phyloP scores from a whole-genome alignment of 2,329 filamentous ascomycete genomes.

The Venturiaceae sp. region DNA sequence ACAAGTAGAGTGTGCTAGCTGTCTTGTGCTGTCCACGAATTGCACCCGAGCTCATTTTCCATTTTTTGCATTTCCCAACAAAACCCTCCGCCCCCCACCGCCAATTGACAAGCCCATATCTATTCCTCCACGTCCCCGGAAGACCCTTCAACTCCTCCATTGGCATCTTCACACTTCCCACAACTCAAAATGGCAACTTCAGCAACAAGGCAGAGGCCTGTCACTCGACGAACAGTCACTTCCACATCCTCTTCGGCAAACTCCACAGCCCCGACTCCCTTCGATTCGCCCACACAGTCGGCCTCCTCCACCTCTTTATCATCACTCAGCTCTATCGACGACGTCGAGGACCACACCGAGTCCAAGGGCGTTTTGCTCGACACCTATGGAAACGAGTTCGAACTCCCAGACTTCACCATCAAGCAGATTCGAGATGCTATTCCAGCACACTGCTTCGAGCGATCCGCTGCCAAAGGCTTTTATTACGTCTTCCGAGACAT shows the following conservation, averaged over 20 bases:
- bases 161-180: neutral
- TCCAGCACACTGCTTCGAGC: slow-evolving; percentile 92
- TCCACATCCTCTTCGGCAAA: slow-evolving; percentile 42
- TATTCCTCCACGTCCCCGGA: neutral
- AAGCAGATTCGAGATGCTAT: slow-evolving; percentile 96
- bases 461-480: slow-evolving; percentile 66
- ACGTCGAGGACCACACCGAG: slow-evolving; percentile 21
- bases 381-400: slow-evolving; percentile 90
- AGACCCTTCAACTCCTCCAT: neutral
- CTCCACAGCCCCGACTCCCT: slow-evolving; percentile 45
- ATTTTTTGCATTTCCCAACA: neutral
- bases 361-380: slow-evolving; percentile 61
- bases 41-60: neutral
- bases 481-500: slow-evolving; percentile 80
- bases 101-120: neutral
- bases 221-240: slow-evolving; percentile 35
- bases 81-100: neutral
- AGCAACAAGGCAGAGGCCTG: slow-evolving; percentile 11
- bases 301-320: slow-evolving; percentile 85
- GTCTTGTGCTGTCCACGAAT: neutral
- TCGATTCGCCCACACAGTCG: slow-evolving; percentile 52
- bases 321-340: slow-evolving; percentile 63
- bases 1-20: neutral
- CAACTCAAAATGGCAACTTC: neutral
- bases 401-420: slow-evolving; percentile 91